Base-by-base conservation (phyloP, 163 green algal species). In the Scenedesmus sp. region DNA sequence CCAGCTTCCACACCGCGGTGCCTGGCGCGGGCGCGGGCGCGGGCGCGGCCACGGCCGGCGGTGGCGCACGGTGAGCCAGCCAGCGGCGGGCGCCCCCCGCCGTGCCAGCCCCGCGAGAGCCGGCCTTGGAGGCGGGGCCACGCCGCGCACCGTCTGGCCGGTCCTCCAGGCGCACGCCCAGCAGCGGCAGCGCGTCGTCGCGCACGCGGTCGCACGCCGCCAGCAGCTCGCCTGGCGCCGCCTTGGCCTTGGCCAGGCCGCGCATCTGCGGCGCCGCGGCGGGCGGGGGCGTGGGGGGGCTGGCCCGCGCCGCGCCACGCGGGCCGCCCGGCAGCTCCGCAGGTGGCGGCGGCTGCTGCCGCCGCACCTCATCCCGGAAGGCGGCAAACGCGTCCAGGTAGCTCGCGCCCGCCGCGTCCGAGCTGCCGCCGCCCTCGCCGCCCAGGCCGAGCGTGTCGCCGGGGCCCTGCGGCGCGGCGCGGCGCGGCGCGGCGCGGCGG, bases 151-250 rank as follows among this genome's bases (percentile, higher is more conserved):
- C 95, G 67, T 94, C 87, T 24, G 92, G 73, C 58, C 84, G 84
- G 89, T 99, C 96, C 82, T 99, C 96, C 31, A 98, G 84, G 66
- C 92, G 83, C 26, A 99, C 88, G 0, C 96, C 96, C 74, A 99
- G 81, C 28, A 95, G 87, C 24, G 95, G 88, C 65, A 99, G 78
- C 2, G 85, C 85, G 7, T 90, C 82, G 81, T 99, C 96, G 0
- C 96, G 85, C 34, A 96, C 65, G 9, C 83, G 75, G 87, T 95
- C 93, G 78, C 92, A 95, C 2, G 85, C 85, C 0, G 78, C 83
- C 58, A 96, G 78, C 42, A 93, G 64, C 13, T 90, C 81, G 28
- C 42, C 71, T 18, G 72, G 39, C 3, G 72, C 26, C n/a, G 77
- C 81, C 81, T 89, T 89, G 70, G 81, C 64, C 70, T 88, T 88